Percentiles rank a stretch among this genome's conserved stretches.
Conservation (phyloP, 225 moss, liverwort and hornwort genomes). For the Marchantia polymorpha region DNA sequence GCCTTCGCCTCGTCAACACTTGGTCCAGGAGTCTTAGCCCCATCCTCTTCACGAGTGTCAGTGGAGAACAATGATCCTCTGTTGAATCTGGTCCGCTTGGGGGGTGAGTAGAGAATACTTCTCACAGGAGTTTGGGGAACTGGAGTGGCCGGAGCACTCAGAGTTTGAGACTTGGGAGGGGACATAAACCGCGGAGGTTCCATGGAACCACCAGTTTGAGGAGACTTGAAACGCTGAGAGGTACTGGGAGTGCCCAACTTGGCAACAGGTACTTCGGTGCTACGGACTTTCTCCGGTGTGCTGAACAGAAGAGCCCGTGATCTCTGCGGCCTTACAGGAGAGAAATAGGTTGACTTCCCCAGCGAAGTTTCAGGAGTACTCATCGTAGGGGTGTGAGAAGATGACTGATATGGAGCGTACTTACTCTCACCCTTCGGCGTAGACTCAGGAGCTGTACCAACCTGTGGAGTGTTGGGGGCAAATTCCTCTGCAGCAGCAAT, state of each 20-base stretch:
- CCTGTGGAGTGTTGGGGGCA: background rate
- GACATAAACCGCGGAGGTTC: conserved; percentile 12
- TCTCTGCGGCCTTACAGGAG: conserved; percentile 2
- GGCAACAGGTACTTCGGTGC: conserved; percentile 34
- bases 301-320: conserved; percentile 26
- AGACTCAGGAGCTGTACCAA: background rate
- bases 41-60: background rate
- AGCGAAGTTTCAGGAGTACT: conserved; percentile 6
- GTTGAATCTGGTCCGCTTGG: conserved; percentile 39
- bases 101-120: conserved; percentile 31
- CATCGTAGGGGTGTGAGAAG: background rate
- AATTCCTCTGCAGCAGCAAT: background rate
- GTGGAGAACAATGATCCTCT: conserved; percentile 25
- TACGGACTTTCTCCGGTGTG: conserved; percentile 48
- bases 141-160: conserved; percentile 28
- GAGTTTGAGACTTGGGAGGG: conserved; percentile 8
- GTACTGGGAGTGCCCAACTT: conserved; percentile 20
- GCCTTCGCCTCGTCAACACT: background rate
- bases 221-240: background rate
- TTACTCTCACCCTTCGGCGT: background rate
- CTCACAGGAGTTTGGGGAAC: conserved; percentile 24
- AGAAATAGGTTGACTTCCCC: background rate
- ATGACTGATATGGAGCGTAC: background rate
- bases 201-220: background rate
- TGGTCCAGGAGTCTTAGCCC: background rate